Percentiles rank a stretch among this genome's conserved stretches.
These are phyloP conservation scores for Hyaloscypha hepaticicola DNA, from an alignment of 495 filamentous ascomycete species.

Conservation along the genomic window DNA sequence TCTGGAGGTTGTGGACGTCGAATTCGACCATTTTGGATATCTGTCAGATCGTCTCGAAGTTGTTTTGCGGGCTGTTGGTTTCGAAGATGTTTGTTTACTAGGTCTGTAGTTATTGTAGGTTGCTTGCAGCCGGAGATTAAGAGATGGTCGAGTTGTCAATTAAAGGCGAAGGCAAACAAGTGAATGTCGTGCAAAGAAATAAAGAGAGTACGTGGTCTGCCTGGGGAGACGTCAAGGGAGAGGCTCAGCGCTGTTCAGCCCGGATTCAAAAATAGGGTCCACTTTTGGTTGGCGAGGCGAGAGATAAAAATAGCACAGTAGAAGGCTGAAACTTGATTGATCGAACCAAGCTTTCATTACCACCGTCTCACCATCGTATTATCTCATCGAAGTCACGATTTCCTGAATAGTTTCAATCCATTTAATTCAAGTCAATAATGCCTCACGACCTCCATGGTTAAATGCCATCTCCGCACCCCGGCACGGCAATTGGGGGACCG, in stretches of 20 bases:
- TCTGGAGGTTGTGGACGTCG: conserved; percentile 50
- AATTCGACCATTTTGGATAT: conserved; percentile 39
- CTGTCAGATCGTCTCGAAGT: background rate
- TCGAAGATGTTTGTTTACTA: background rate
- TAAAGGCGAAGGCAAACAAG: background rate
- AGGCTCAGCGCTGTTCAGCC: conserved; percentile 4
- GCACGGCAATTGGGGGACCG: background rate
- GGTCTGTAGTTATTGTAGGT: background rate
- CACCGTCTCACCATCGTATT: background rate
- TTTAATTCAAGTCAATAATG: background rate
- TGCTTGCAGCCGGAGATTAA: background rate
- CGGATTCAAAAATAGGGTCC: no score
- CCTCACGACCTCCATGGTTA: background rate
- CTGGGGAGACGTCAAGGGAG: background rate
- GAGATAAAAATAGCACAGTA: conserved; percentile 3
- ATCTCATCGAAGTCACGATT: no score
- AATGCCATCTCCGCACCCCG: background rate
- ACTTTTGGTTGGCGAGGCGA: background rate
- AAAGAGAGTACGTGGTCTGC: conserved; percentile 8
- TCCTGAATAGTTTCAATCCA: background rate
- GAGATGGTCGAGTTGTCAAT: background rate
- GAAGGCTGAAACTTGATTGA: background rate
- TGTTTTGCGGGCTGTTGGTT: background rate
- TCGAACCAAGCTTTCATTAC: background rate
- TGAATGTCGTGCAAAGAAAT: background rate